Conservation (phyloP, 2,329 filamentous ascomycete genomes). For the Emergomyces pasteurianus region DNA sequence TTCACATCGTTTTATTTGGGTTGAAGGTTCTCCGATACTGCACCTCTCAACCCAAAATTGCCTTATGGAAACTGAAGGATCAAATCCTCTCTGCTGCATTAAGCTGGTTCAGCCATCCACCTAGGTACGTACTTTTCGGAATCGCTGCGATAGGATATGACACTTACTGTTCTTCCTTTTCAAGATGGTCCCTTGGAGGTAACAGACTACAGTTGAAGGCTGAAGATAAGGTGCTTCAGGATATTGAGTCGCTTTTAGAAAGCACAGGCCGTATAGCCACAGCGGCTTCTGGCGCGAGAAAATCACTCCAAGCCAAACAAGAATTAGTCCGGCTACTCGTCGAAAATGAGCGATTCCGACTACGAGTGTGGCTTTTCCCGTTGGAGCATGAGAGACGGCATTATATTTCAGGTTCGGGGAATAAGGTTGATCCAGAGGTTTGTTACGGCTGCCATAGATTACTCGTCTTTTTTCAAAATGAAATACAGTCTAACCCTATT, state of each 20-base stretch:
- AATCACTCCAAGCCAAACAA: constrained; percentile 64
- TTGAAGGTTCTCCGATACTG: constrained; percentile 64
- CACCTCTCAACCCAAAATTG: constrained; percentile 49
- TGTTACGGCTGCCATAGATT: not conserved
- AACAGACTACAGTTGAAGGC: constrained; percentile 90
- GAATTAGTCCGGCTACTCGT: constrained; percentile 70
- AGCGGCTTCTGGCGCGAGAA: constrained; percentile 40
- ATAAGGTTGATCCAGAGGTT: constrained; percentile 8
- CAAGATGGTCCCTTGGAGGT: constrained; percentile 86
- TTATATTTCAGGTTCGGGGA: constrained; percentile 34
- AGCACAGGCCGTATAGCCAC: constrained; percentile 49
- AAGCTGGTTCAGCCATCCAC: constrained; percentile 73
- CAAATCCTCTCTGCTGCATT: constrained; percentile 75
- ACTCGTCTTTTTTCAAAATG: not conserved
- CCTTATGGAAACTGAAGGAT: constrained; percentile 77
- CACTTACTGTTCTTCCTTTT: constrained; percentile 8
- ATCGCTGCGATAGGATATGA: constrained; percentile 5
- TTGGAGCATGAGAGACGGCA: constrained; percentile 52
- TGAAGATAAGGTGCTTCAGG: constrained; percentile 68
- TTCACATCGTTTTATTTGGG: constrained; percentile 75
- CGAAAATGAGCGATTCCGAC: constrained; percentile 69
- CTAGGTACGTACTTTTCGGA: constrained; percentile 38
- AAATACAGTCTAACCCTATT: constrained; percentile 8
- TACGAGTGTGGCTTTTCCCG: constrained; percentile 84
- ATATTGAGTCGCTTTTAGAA: constrained; percentile 58